These are phyloP conservation scores for Achlya hypogyna DNA, from an alignment of 352 stramenopile genomes.

Conservation along the genomic window DNA sequence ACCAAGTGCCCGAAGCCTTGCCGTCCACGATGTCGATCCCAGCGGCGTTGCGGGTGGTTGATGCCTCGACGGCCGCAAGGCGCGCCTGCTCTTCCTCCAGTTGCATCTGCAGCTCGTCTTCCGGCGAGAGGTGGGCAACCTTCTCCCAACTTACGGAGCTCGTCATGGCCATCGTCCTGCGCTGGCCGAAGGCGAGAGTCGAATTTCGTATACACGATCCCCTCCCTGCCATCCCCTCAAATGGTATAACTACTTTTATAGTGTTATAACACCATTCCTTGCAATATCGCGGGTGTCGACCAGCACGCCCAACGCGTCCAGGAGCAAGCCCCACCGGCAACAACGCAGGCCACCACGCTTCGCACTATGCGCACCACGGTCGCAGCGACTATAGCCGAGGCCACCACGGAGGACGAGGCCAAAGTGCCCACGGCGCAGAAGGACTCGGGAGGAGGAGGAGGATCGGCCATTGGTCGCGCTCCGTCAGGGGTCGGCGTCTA, in stretches of 20 bases:
- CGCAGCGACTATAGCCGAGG: no score
- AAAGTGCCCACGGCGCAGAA: no score
- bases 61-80: slow-evolving; percentile 31
- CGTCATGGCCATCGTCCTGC: slow-evolving; percentile 24
- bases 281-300: no score
- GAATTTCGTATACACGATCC: not conserved
- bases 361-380: no score
- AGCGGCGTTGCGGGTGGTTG: slow-evolving; percentile 56
- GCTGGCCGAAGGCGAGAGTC: not conserved
- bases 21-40: slow-evolving; percentile 55
- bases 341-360: no score
- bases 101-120: slow-evolving; percentile 61
- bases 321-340: no score
- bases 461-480: no score
- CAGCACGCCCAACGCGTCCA: no score
- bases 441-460: no score
- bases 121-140: slow-evolving; percentile 50
- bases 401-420: no score
- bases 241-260: not conserved
- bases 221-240: not conserved
- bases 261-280: not conserved
- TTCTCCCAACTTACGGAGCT: slow-evolving; percentile 73
- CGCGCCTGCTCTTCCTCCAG: slow-evolving; percentile 58
- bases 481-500: no score
- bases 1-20: slow-evolving; percentile 45